Conservation (phyloP, 768 basidiomycete genomes). For the Leccinum longicurvipes region DNA sequence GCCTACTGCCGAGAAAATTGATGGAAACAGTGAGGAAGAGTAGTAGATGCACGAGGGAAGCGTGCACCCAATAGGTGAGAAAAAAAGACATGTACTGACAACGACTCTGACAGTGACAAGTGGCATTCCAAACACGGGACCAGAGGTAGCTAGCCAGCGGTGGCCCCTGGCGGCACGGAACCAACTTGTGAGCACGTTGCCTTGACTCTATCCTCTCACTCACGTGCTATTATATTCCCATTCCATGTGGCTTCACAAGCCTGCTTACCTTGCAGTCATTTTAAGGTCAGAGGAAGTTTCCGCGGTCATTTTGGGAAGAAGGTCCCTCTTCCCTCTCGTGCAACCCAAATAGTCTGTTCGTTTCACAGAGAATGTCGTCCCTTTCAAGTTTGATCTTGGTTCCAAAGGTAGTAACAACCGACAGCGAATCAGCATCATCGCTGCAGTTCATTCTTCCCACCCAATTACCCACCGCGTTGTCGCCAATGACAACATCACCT, state of each 20-base stretch:
- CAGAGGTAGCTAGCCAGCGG: neutral
- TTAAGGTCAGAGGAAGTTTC: neutral
- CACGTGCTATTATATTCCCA: neutral
- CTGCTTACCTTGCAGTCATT: neutral
- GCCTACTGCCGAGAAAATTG: neutral
- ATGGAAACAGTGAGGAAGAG: neutral
- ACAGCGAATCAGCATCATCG: constrained; percentile 1
- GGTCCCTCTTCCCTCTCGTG: neutral
- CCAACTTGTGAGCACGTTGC: neutral
- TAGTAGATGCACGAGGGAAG: neutral
- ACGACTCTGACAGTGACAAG: neutral
- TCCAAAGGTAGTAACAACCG: neutral
- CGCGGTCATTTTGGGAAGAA: neutral
- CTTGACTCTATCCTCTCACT: neutral
- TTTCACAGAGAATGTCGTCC: neutral
- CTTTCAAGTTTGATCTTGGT: constrained; percentile 4
- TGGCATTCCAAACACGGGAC: neutral
- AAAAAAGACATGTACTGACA: neutral
- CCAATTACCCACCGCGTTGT: constrained; percentile 4
- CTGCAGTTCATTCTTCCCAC: neutral
- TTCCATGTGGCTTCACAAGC: neutral
- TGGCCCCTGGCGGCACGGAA: neutral
- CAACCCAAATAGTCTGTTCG: neutral
- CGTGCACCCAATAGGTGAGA: neutral
- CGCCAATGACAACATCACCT: constrained; percentile 9